Evolutionary conservation across 345 rosid genomes (phyloP), one percentile per base, ranked within the genome.

Genomic region (Acer campestre): DNA sequence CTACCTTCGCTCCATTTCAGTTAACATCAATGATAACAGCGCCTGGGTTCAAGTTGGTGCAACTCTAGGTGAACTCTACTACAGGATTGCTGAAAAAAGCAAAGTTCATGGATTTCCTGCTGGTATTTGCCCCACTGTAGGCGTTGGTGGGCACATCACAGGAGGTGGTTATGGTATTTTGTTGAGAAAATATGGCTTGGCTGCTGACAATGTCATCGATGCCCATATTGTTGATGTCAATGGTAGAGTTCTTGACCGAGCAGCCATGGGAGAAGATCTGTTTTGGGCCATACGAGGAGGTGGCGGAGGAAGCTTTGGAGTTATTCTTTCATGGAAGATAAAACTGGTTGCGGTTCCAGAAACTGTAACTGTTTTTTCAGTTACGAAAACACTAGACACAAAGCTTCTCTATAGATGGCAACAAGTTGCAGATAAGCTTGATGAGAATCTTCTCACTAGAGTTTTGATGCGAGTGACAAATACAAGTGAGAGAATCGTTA

Each of bases 401-500:
- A 59, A 59, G 4, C 63, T 59, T 20, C 23, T 59, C 10, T 59
- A 20, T 59, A 59, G 63, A 59, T 59, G 63, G 63, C 63, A 59
- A 59, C 63, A 59, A 59, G 63, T 59, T 59, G 63, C 63, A 22
- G 1, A 59, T 59, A 59, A 59, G 10, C 27, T 59, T 59, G 27
- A 80, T 23, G 73, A 76, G 17, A 74, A 83, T 76, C 81, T 85
- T 46, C 81, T 83, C 75, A 51, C 17, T 18, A 59, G 27, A 20
- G 63, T 59, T 59, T 35, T 73, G 29, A 56, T 56, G 62, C 83
- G 79, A 58, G 71, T 69, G 51, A 70, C 48, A 0, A 70, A 44
- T 6, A 76, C 62, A 38, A 75, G 79, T 12, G 48, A 64, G 20
- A 86, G 79, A 55, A 87, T 88, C 0, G 88, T 80, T 11, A 75